Evolutionary conservation across 805 yeast genomes (phyloP).

Genomic region (Ogataea ganodermae): DNA sequence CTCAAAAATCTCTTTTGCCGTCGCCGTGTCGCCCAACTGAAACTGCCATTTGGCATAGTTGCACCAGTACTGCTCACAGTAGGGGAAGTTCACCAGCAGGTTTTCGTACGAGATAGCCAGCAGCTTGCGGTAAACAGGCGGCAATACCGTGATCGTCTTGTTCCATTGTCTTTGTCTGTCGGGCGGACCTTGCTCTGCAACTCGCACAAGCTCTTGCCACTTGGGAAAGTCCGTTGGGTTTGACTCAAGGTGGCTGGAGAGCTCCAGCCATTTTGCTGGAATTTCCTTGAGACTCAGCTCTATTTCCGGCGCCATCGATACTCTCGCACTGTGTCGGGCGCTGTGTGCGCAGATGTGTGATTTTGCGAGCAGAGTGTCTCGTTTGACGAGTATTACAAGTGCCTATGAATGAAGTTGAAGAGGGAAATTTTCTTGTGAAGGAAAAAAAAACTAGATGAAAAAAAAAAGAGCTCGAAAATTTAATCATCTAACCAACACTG

Average conservation of each 20-base stretch:
- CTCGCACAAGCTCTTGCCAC: slow-evolving; percentile 41
- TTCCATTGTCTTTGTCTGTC: slow-evolving; percentile 8
- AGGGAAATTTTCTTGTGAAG: background rate
- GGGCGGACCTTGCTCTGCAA: slow-evolving; percentile 34
- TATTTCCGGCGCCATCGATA: background rate
- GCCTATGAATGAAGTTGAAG: too few relatives aligned
- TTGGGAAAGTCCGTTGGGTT: slow-evolving; percentile 37
- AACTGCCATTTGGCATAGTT: slow-evolving; percentile 51
- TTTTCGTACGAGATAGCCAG: slow-evolving; percentile 44
- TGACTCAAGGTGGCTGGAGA: slow-evolving; percentile 35
- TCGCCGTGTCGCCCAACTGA: slow-evolving; percentile 43
- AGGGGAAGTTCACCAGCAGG: slow-evolving; percentile 49
- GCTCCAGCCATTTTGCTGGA: slow-evolving; percentile 34
- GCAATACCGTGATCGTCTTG: slow-evolving; percentile 2
- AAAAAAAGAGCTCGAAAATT: slow-evolving; percentile 1
- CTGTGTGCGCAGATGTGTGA: too few relatives aligned
- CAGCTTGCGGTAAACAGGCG: slow-evolving; percentile 31
- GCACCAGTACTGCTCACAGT: slow-evolving; percentile 58
- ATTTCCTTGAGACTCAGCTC: slow-evolving; percentile 22
- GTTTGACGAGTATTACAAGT: too few relatives aligned
- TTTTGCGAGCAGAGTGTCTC: too few relatives aligned
- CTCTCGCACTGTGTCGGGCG: background rate
- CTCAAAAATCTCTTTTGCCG: slow-evolving; percentile 40
- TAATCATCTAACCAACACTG: background rate
- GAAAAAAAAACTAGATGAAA: background rate